Evolutionary conservation across 768 basidiomycete genomes (phyloP), one percentile per base, ranked within the genome.

Genomic region (Agaricus sinodeliciosus): DNA sequence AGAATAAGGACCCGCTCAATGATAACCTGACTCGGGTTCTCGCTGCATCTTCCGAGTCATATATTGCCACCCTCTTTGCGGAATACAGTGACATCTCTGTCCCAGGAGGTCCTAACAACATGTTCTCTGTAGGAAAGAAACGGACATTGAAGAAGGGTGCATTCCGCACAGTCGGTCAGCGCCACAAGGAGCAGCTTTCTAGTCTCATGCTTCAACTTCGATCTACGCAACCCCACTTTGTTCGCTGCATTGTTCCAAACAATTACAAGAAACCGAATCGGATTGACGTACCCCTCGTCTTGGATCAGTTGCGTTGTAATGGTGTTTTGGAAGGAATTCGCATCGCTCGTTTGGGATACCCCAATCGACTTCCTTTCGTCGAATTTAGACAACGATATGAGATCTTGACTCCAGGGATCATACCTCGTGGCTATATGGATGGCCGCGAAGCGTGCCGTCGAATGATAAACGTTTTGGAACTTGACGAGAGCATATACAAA

Each of bases 261-360:
- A 72, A 77, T 16, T 73, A 83, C 69, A 98, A 98, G 76, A 90
- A 89, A 62, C 92, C 96, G 0, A 89, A 88, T 5, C 80, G 88
- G 41, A 78, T 99, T 57, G 94, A 96, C 60, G 89, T 93, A 1
- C 95, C 95, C 0, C 82, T 98, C 40, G 92, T 98, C 3, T 80
- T 99, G 15, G 95, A 98, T 62, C 96, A 99, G 62, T 72, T 99
- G 18, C 82, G 95, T 3, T 99, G 96, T 66, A 99, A 99, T 67
- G 96, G 96, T 84, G 96, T 99, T 0, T 77, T 99, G 26, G 96
- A 99, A 69, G 96, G 96, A 34, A 98, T 99, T 62, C 87, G 96
- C 31, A 98, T 99, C 61, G 95, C 96, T 5, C 84, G 96, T 31
- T 80, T 96, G 3, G 96, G 96, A 9, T 99, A 97, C 67, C 96